Base-by-base conservation (phyloP, 2,329 filamentous ascomycete genomes). In the Bipolaris bicolor region DNA sequence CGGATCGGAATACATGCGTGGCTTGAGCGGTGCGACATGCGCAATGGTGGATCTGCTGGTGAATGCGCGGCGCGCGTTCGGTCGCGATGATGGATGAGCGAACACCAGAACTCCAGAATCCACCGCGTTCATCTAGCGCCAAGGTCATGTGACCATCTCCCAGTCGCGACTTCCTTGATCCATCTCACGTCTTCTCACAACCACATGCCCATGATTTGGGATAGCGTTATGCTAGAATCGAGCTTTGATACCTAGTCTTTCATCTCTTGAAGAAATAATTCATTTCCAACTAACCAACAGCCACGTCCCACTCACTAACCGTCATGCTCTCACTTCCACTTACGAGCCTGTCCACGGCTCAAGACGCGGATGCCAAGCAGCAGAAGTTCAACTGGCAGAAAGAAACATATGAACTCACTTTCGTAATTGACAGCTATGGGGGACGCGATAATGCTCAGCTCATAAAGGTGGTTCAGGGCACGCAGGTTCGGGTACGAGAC, bases 401-500 rank as follows among this genome's bases (percentile, higher is more conserved):
- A 57, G 54, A 71, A 3, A 67, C 58, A 13, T 55, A 68, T 9
- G 62, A 74, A 22, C 66, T 80, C 15, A 63, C 68, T 34, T 65
- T 76, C 9, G 64, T 70, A 16, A 58, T 76, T 31, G 75, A 77
- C 52, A 69, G 64, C 20, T 73, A 72, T 47, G 63, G 69, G 24
- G 64, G 64, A 24, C 64, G 53, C 26, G 62, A 60, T 33, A 59
- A 65, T 40, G 55, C 73, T 34, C 68, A 73, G 58, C 58, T 76
- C 11, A 65, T 80, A 65, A 76, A 76, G 65, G 65, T 83, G 26
- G 62, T 75, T 13, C 76, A 78, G 55, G 78, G 77, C 18, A 74
- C 70, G 13, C 73, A 78, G 49, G 64, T 78, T 52, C 65, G 81
- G 70, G 81, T 82, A 79, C 65, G 70, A 65, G 52, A 49, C 43